phyloP scores from a whole-genome alignment of 139 green algal genomes.

The Chlamydomonas incerta region DNA sequence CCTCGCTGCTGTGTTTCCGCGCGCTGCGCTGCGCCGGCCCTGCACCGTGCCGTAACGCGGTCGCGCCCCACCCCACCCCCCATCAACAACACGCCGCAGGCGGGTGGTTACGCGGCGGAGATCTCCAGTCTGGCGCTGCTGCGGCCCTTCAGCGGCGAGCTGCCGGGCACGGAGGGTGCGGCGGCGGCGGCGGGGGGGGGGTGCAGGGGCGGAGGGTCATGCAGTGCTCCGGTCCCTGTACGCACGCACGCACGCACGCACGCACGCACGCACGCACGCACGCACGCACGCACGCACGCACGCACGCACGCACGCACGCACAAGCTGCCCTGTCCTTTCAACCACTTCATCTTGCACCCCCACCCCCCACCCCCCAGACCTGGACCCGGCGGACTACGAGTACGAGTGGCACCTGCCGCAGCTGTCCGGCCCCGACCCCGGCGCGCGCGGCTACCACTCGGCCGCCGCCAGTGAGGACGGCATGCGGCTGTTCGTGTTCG shows the following conservation, averaged over 20 bases:
- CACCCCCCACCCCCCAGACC: not conserved
- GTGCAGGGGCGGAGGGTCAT: no score
- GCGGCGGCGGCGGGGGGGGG: no score
- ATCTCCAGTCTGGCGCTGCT: conserved; percentile 30
- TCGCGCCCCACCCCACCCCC: no score
- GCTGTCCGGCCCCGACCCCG: conserved; percentile 15
- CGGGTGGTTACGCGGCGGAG: conserved; percentile 28
- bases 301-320: not conserved
- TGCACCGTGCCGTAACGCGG: no score
- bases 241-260: not conserved
- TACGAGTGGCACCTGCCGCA: conserved; percentile 45
- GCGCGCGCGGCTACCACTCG: conserved; percentile 45
- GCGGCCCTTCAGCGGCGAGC: conserved; percentile 14
- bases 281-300: not conserved
- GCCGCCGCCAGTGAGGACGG: conserved; percentile 41
- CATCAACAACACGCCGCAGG: no score
- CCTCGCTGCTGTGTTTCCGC: no score
- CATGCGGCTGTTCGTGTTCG: conserved; percentile 33
- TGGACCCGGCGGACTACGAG: not conserved
- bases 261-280: not conserved
- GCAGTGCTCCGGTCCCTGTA: no score
- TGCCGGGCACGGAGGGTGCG: not conserved
- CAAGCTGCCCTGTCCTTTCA: not conserved
- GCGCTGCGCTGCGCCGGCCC: no score
- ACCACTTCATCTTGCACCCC: no score